phyloP scores from a whole-genome alignment of 2,329 filamentous ascomycete species.

The Bipolaris sorokiniana region DNA sequence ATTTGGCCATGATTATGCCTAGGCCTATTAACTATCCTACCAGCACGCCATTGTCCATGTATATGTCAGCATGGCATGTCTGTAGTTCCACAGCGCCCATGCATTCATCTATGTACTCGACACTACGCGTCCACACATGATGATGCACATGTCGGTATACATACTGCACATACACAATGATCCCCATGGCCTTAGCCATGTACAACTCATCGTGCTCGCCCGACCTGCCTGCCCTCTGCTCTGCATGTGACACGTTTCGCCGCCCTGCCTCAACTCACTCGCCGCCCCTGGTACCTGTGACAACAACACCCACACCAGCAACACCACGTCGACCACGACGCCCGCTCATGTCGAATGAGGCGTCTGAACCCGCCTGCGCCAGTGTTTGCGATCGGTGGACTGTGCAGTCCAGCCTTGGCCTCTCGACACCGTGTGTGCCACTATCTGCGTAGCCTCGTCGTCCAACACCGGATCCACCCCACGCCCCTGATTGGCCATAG shows the following conservation, averaged over 20 bases:
- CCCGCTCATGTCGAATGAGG: background rate
- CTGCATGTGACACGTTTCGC: conserved; percentile 33
- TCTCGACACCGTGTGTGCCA: conserved; percentile 1
- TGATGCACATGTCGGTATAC: too few relatives aligned
- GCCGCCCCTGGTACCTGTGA: conserved; percentile 17
- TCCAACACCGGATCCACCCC: background rate
- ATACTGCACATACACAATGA: background rate
- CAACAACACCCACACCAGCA: conserved; percentile 2
- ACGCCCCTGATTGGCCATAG: too few relatives aligned
- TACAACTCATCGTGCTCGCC: conserved; percentile 20
- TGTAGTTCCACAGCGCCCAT: background rate
- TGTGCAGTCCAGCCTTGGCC: background rate
- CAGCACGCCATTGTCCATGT: background rate
- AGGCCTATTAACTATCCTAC: too few relatives aligned
- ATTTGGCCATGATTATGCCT: background rate
- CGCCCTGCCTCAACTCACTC: conserved; percentile 12
- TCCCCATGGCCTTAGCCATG: background rate
- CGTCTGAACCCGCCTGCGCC: background rate
- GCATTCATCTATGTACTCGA: background rate
- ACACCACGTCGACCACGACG: background rate
- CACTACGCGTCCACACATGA: background rate
- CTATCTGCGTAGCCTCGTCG: background rate
- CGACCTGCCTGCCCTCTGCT: conserved; percentile 30
- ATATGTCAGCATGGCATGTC: background rate
- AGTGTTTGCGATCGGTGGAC: conserved; percentile 13